A percentile compares a stretch with the other conserved stretches of the same genome.
Conservation (phyloP, 2,329 filamentous ascomycete genomes). For the Stagonosporopsis cucurbitacearum region DNA sequence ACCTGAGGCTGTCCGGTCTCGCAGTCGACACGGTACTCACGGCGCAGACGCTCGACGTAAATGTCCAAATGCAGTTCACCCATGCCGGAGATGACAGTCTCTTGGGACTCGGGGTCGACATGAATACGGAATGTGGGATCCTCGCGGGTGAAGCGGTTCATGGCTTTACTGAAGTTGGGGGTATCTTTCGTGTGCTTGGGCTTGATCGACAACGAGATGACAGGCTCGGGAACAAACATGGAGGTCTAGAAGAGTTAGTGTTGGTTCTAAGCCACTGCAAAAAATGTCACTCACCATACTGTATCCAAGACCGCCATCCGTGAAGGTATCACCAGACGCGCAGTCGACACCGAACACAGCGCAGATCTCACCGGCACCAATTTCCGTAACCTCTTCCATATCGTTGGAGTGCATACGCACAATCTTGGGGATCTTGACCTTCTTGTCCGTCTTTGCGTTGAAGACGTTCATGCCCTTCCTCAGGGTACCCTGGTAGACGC, state of each 20-base stretch:
- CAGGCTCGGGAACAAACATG: constrained; percentile 97
- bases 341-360: constrained; percentile 98
- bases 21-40: constrained; percentile 96
- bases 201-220: constrained; percentile 97
- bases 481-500: constrained; percentile 93
- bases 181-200: constrained; percentile 92
- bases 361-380: constrained; percentile 96
- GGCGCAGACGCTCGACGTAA: constrained; percentile 94
- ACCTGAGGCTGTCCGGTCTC: constrained; percentile 96
- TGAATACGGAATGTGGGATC: constrained; percentile 97
- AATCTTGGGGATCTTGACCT: constrained; percentile 94
- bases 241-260: constrained; percentile 62
- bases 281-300: constrained; percentile 67
- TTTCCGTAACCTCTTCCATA: constrained; percentile 94
- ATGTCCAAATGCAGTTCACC: constrained; percentile 96
- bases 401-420: constrained; percentile 99
- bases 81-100: constrained; percentile 99
- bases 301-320: constrained; percentile 89
- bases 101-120: constrained; percentile 88
- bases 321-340: constrained; percentile 97
- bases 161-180: constrained; percentile 96
- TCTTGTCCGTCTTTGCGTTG: constrained; percentile 94
- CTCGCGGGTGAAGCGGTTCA: constrained; percentile 98
- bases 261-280: not conserved
- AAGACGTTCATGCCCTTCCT: constrained; percentile 88